Percentiles rank a stretch among this genome's conserved stretches.
Conservation (phyloP, 78 protist genomes). For the Cavenderia fasciculata region DNA sequence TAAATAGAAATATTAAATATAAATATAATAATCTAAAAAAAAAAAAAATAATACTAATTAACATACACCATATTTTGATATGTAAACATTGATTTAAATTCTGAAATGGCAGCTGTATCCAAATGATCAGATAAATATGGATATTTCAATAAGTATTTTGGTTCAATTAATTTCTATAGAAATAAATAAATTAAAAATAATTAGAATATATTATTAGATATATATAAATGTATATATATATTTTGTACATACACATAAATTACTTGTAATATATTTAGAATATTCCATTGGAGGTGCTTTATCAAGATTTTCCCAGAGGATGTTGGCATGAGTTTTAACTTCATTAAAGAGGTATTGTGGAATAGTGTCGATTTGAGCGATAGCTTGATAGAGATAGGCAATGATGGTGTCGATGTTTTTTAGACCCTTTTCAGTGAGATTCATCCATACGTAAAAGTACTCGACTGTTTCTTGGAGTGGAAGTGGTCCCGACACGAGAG, state of each 20-base stretch:
- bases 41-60: too few relatives aligned
- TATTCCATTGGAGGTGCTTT: not conserved
- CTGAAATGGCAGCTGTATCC: not conserved
- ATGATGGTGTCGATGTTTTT: constrained; percentile 13
- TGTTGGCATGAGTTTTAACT: not conserved
- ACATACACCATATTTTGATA: constrained; percentile 55
- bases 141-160: constrained; percentile 6
- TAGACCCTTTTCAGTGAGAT: constrained; percentile 1
- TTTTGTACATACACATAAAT: too few relatives aligned
- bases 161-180: not conserved
- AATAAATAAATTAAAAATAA: too few relatives aligned
- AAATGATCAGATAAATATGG: not conserved
- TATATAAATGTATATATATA: too few relatives aligned
- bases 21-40: not conserved
- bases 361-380: not conserved
- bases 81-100: not conserved
- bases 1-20: too few relatives aligned
- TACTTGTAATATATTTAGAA: too few relatives aligned
- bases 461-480: not conserved
- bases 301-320: constrained; percentile 5
- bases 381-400: not conserved
- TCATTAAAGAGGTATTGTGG: not conserved
- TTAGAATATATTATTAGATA: too few relatives aligned
- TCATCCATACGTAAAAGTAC: not conserved
- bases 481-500: not conserved